phyloP scores from a whole-genome alignment of 1,284 basidiomycete species.

The Pseudozyma sp. region DNA sequence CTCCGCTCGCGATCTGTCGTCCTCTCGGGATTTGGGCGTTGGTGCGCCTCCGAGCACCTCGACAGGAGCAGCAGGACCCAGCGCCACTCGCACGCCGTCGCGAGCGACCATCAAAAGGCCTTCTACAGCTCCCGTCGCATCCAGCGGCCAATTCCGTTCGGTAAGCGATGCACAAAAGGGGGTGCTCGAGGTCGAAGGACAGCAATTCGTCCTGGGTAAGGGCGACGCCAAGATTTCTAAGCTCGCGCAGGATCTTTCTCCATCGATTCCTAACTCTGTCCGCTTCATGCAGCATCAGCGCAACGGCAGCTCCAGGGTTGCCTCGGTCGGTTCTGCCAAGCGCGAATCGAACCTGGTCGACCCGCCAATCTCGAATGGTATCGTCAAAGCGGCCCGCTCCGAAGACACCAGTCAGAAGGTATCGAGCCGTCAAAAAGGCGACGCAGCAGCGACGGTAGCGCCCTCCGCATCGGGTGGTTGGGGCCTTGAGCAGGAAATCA shows the following conservation, averaged over 20 bases:
- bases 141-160: constrained; percentile 22
- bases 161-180: constrained; percentile 19
- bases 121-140: constrained; percentile 35
- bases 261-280: constrained; percentile 40
- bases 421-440: background rate
- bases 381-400: constrained; percentile 7
- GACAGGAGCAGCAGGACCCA: background rate
- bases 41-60: constrained; percentile 3
- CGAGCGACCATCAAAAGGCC: constrained; percentile 47
- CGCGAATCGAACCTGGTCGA: constrained; percentile 15
- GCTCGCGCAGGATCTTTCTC: constrained; percentile 15
- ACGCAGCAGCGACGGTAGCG: background rate
- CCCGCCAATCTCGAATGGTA: constrained; percentile 11
- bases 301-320: constrained; percentile 2
- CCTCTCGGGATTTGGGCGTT: background rate
- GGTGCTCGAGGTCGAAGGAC: constrained; percentile 44
- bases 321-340: constrained; percentile 5
- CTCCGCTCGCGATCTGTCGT: constrained; percentile 22
- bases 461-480: constrained; percentile 13
- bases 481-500: constrained; percentile 44
- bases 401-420: constrained; percentile 8
- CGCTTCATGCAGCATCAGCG: constrained; percentile 37
- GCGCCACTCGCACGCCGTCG: constrained; percentile 26
- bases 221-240: constrained; percentile 17
- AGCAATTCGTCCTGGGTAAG: constrained; percentile 40